Percentiles rank a stretch among this genome's conserved stretches.
Conservation (phyloP, 352 stramenopile genomes). For the Phytophthora palmivora region DNA sequence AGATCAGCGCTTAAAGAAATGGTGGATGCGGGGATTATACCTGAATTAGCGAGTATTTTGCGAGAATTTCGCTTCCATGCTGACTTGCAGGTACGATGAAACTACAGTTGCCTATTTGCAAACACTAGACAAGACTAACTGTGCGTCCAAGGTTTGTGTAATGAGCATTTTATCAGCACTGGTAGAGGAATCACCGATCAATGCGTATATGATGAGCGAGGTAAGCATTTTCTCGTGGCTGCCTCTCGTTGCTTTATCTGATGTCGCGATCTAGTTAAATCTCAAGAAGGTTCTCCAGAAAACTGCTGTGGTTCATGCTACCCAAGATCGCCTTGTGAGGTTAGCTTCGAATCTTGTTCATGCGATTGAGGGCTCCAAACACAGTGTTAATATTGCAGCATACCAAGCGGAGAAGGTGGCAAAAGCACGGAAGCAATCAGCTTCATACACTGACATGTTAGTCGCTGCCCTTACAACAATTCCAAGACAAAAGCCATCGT, state of each 20-base stretch:
- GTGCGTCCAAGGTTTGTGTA: constrained; percentile 37
- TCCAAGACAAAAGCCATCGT: constrained; percentile 3
- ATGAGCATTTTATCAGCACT: constrained; percentile 58
- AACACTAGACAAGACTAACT: not conserved
- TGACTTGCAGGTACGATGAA: constrained; percentile 46
- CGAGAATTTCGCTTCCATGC: constrained; percentile 77
- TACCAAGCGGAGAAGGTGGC: constrained; percentile 47
- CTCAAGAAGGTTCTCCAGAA: constrained; percentile 52
- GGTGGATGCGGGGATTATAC: constrained; percentile 49
- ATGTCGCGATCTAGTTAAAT: constrained; percentile 14
- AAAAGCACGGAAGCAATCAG: constrained; percentile 39
- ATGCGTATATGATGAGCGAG: constrained; percentile 71
- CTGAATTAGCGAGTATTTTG: constrained; percentile 46
- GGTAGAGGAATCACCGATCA: constrained; percentile 50
- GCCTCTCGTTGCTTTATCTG: not conserved
- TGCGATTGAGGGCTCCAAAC: constrained; percentile 53
- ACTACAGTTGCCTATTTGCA: not conserved
- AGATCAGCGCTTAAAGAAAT: constrained; percentile 46
- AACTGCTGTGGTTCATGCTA: constrained; percentile 47
- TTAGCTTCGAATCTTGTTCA: constrained; percentile 48
- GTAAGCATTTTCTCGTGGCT: constrained; percentile 17
- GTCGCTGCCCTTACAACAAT: constrained; percentile 33
- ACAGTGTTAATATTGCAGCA: constrained; percentile 39
- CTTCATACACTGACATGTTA: constrained; percentile 44
- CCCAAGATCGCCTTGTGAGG: constrained; percentile 53